Percentiles rank a stretch among this genome's conserved stretches.
These are phyloP conservation scores for Hypoxylon cercidicola DNA, from an alignment of 495 filamentous ascomycete species.

Conservation along the genomic window DNA sequence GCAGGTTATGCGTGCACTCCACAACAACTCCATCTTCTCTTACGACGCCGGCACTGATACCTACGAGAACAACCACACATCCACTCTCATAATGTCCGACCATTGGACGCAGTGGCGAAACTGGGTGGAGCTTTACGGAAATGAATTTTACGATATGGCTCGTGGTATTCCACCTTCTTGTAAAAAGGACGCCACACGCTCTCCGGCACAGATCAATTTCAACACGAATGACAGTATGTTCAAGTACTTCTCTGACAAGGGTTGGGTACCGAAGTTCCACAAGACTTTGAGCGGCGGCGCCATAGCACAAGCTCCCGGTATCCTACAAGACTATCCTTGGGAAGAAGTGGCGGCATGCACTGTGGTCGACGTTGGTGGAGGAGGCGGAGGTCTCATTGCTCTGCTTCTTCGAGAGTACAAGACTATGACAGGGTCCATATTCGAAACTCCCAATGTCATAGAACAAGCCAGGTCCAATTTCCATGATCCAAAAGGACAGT, in stretches of 20 bases:
- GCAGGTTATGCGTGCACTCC: neutral
- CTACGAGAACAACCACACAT: conserved; percentile 33
- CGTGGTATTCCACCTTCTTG: conserved; percentile 38
- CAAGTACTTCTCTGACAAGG: conserved; percentile 44
- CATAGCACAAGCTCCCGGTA: conserved; percentile 46
- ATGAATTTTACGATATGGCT: conserved; percentile 51
- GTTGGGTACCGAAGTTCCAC: conserved; percentile 45
- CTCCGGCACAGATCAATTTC: conserved; percentile 45
- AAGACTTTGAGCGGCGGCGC: conserved; percentile 45
- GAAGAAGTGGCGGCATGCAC: conserved; percentile 17
- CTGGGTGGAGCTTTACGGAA: conserved; percentile 48
- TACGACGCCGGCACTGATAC: neutral
- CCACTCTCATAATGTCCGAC: conserved; percentile 31
- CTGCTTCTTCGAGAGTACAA: conserved; percentile 22
- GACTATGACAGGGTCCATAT: conserved; percentile 22
- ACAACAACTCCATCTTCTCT: neutral
- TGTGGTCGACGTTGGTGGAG: conserved; percentile 12
- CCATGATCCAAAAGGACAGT: conserved; percentile 9
- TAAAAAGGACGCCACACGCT: conserved; percentile 46
- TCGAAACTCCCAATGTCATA: conserved; percentile 20
- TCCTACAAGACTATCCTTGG: conserved; percentile 50
- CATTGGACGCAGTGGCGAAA: conserved; percentile 52
- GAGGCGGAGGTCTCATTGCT: conserved; percentile 32
- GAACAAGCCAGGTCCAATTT: neutral
- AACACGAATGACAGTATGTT: conserved; percentile 50